These are phyloP conservation scores for Ogataea sp. DNA, from an alignment of 805 yeast genomes.

Conservation along the genomic window DNA sequence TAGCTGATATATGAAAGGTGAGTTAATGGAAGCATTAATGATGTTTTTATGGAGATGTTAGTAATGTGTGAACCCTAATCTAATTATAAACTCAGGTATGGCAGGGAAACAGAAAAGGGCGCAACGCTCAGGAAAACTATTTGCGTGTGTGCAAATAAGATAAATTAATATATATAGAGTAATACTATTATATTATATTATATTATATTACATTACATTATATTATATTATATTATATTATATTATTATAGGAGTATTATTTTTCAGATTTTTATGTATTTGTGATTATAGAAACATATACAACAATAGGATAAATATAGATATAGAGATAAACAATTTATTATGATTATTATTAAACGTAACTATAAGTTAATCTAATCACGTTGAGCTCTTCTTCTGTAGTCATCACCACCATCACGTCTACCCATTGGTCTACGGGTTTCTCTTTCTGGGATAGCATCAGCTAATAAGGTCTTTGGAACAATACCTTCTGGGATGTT, in stretches of 20 bases:
- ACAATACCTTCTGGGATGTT: slow-evolving; percentile 98
- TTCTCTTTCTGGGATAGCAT: slow-evolving; percentile 75
- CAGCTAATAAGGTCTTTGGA: slow-evolving; percentile 97
- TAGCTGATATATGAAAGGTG: too few relatives aligned
- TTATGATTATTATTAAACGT: neutral
- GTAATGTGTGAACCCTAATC: too few relatives aligned
- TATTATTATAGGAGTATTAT: slow-evolving; percentile 2
- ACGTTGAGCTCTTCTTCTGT: slow-evolving; percentile 55
- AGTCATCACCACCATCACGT: slow-evolving; percentile 42
- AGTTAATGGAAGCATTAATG: too few relatives aligned
- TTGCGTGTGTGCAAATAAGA: too few relatives aligned
- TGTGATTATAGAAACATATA: neutral
- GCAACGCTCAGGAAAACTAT: too few relatives aligned
- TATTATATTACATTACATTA: too few relatives aligned
- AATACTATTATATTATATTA: too few relatives aligned
- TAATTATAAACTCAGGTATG: too few relatives aligned
- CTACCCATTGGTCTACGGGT: slow-evolving; percentile 38
- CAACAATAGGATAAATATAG: neutral
- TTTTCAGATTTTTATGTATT: neutral
- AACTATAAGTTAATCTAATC: slow-evolving; percentile 32
- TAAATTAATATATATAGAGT: too few relatives aligned
- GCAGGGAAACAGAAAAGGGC: too few relatives aligned
- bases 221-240: neutral
- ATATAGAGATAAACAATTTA: too few relatives aligned
- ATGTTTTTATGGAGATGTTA: too few relatives aligned